Conservation (phyloP, 202 grass and related monocot species). For the Dendrocalamus latiflorus region DNA sequence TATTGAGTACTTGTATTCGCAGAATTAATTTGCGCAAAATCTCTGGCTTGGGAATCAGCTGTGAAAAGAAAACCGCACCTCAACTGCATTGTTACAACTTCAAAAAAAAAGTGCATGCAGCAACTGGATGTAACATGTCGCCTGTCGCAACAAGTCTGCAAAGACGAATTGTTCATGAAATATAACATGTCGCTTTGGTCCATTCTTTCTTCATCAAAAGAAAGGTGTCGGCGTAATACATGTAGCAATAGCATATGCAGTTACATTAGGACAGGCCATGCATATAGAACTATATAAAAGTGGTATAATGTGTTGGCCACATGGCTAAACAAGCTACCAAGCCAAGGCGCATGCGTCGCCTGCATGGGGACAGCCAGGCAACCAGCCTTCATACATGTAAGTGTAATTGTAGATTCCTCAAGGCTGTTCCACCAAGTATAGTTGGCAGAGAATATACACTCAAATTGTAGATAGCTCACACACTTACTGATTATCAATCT, state of each 20-base stretch:
- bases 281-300: neutral
- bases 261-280: neutral
- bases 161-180: neutral
- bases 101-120: too few relatives aligned
- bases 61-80: too few relatives aligned
- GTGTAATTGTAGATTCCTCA: neutral
- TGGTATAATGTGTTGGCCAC: neutral
- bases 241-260: neutral
- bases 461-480: neutral
- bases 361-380: neutral
- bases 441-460: neutral
- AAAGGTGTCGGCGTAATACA: neutral
- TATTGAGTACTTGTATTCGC: too few relatives aligned
- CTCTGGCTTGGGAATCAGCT: too few relatives aligned
- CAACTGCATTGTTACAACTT: too few relatives aligned
- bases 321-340: neutral
- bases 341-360: neutral
- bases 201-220: neutral
- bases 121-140: neutral
- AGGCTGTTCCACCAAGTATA: neutral
- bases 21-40: too few relatives aligned
- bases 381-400: neutral
- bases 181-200: neutral
- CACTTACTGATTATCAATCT: neutral
- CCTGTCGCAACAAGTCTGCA: neutral